Conservation (phyloP, 2,329 filamentous ascomycete genomes). For the Pseudopyricularia cyperi region DNA sequence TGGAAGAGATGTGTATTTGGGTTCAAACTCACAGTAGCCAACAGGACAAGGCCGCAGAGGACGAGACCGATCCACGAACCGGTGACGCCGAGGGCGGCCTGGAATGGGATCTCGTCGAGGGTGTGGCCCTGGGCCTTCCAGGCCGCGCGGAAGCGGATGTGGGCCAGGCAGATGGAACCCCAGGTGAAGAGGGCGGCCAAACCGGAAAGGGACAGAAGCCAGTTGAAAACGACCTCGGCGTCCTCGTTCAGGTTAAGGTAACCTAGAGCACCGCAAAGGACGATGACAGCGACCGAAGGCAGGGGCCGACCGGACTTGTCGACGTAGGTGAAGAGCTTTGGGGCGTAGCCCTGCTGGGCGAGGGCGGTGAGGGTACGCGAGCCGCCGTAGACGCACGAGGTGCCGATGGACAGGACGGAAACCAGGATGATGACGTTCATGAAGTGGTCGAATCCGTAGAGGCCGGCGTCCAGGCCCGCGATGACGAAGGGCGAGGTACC, state of each 20-base stretch:
- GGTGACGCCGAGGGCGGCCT: conserved; percentile 41
- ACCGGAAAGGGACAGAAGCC: conserved; percentile 52
- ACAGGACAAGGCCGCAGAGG: conserved; percentile 39
- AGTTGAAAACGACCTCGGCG: conserved; percentile 43
- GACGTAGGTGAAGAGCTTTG: conserved; percentile 38
- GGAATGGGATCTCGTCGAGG: conserved; percentile 53
- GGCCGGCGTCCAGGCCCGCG: conserved; percentile 31
- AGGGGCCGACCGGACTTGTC: conserved; percentile 40
- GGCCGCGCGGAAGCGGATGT: conserved; percentile 53
- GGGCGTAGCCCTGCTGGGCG: conserved; percentile 41
- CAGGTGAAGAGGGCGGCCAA: conserved; percentile 52
- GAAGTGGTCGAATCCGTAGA: conserved; percentile 32
- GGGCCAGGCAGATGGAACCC: conserved; percentile 50
- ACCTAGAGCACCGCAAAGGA: conserved; percentile 33
- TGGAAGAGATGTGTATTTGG: neutral
- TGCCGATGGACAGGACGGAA: conserved; percentile 40
- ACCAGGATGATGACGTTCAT: conserved; percentile 42
- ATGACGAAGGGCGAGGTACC: conserved; percentile 37
- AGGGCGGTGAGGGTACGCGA: conserved; percentile 43
- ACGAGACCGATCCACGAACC: conserved; percentile 50
- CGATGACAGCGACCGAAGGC: conserved; percentile 26
- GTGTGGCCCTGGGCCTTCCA: conserved; percentile 45
- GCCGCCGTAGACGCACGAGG: conserved; percentile 40
- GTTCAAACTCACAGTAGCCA: conserved; percentile 31
- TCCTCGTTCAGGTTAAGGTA: conserved; percentile 30